A percentile compares a stretch with the other conserved stretches of the same genome.
These are phyloP conservation scores for Lanmaoa rubissima DNA, from an alignment of 768 basidiomycete genomes.

Conservation along the genomic window DNA sequence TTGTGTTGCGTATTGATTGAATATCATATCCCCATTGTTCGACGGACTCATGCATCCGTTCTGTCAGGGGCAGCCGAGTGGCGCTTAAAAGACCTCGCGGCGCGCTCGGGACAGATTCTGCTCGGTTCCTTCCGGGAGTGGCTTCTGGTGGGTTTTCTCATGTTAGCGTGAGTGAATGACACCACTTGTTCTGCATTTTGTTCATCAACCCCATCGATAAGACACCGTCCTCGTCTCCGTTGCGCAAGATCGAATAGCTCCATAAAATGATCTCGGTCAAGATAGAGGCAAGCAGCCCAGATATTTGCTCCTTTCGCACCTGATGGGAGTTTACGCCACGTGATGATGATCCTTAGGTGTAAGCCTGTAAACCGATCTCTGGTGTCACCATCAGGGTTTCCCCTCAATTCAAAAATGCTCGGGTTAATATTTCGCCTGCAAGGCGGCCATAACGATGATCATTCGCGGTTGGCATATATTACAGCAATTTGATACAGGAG, in stretches of 20 bases:
- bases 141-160: neutral
- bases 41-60: neutral
- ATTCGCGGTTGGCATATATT: neutral
- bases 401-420: neutral
- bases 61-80: neutral
- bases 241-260: neutral
- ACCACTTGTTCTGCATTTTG: neutral
- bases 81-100: no score
- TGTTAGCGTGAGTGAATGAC: neutral
- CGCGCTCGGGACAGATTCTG: neutral
- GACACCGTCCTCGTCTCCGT: neutral
- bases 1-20: conserved; percentile 25
- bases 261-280: neutral
- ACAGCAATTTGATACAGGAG: neutral
- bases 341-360: neutral
- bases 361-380: neutral
- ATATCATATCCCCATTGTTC: neutral
- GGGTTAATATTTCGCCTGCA: neutral
- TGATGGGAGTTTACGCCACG: neutral
- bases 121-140: neutral
- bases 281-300: neutral
- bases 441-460: neutral
- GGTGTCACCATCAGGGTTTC: neutral
- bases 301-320: neutral
- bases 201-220: neutral